phyloP scores from a whole-genome alignment of 2,329 filamentous ascomycete genomes.

The Drechslera avenae region DNA sequence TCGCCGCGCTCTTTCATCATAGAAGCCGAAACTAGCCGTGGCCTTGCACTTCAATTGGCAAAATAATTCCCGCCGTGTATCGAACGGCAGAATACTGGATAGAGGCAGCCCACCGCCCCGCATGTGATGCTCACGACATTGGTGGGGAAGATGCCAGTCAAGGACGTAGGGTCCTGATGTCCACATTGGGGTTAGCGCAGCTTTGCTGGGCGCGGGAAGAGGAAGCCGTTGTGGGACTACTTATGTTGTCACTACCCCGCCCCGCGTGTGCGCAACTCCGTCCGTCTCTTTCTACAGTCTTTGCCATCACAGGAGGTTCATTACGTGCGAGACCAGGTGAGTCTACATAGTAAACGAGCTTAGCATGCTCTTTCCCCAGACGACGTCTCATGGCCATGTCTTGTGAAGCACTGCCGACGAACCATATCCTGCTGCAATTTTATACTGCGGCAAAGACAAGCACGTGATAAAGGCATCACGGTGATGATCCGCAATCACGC shows the following conservation, averaged over 20 bases:
- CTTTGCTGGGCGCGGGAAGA: slow-evolving; percentile 6
- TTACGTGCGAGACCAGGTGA: slow-evolving; percentile 1
- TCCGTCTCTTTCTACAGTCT: slow-evolving; percentile 5
- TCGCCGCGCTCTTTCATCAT: slow-evolving; percentile 15
- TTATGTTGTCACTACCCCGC: slow-evolving; percentile 31
- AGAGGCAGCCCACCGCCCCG: slow-evolving; percentile 25
- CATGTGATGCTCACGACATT: slow-evolving; percentile 34
- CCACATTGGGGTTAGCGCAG: slow-evolving; percentile 29
- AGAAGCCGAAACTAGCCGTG: slow-evolving; percentile 34
- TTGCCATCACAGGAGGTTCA: neutral
- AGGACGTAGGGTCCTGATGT: slow-evolving; percentile 36
- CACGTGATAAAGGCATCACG: slow-evolving; percentile 4
- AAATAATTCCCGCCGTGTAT: slow-evolving; percentile 29
- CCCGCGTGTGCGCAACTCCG: slow-evolving; percentile 24
- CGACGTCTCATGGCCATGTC: slow-evolving; percentile 1
- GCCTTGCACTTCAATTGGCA: slow-evolving; percentile 25
- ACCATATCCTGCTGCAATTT: slow-evolving; percentile 1
- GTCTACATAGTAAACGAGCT: slow-evolving; percentile 11
- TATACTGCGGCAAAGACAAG: slow-evolving; percentile 3
- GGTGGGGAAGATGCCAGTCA: slow-evolving; percentile 32
- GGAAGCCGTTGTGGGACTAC: slow-evolving; percentile 21
- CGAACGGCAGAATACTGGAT: slow-evolving; percentile 16
- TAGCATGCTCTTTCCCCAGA: slow-evolving; percentile 9
- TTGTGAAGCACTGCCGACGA: slow-evolving; percentile 8
- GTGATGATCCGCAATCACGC: slow-evolving; percentile 13